These are phyloP conservation scores for Cardamine chenopodiifolia DNA, from an alignment of 345 rosid species.

Conservation along the genomic window DNA sequence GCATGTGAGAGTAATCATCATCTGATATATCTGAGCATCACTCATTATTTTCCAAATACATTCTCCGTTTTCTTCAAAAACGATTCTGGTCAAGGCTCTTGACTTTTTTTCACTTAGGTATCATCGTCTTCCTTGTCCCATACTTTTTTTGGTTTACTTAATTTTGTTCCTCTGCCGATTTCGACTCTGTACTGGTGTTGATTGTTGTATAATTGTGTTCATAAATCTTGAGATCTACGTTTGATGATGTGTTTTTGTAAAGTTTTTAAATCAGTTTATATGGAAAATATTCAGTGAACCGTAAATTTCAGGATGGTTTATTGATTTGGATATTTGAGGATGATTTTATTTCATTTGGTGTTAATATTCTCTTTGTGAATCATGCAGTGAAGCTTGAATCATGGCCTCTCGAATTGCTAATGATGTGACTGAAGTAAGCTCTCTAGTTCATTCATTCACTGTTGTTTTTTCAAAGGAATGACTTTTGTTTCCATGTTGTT, in stretches of 20 bases:
- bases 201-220: background rate
- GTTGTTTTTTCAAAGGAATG: background rate
- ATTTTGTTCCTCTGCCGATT: background rate
- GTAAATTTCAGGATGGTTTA: background rate
- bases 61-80: conserved; percentile 18
- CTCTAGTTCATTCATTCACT: background rate
- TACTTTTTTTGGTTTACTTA: background rate
- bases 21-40: background rate
- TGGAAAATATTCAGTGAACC: too few species aligned
- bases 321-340: background rate
- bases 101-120: conserved; percentile 33
- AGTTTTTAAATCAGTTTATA: background rate
- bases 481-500: conserved; percentile 1
- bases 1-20: background rate
- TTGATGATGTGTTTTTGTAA: conserved; percentile 10
- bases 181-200: background rate
- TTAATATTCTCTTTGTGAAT: conserved; percentile 8
- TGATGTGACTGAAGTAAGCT: conserved; percentile 79
- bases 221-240: background rate
- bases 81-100: background rate
- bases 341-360: background rate
- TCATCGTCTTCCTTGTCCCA: conserved; percentile 1
- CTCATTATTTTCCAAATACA: background rate
- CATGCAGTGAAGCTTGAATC: conserved; percentile 42
- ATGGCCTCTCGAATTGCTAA: conserved; percentile 74